Conservation (phyloP, 1,284 basidiomycete species). For the Heterobasidion occidentale region DNA sequence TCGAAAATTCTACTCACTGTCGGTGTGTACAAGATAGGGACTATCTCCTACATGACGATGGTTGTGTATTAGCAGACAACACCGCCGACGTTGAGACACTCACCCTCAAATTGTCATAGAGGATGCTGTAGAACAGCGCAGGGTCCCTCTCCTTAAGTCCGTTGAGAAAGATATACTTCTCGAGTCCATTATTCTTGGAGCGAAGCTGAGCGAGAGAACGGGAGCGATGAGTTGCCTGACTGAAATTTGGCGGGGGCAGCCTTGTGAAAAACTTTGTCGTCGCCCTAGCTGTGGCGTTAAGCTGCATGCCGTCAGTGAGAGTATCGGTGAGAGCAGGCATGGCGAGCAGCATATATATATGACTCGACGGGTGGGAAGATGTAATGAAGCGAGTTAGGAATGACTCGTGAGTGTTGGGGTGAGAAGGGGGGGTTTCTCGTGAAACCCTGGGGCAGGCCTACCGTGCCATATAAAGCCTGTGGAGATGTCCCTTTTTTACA, state of each 20-base stretch:
- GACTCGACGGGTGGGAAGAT: neutral
- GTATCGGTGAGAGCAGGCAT: neutral
- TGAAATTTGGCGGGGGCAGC: conserved; percentile 43
- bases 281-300: conserved; percentile 5
- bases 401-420: neutral
- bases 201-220: conserved; percentile 56
- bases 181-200: conserved; percentile 47
- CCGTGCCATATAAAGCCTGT: neutral
- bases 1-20: no score
- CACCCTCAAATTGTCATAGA: conserved; percentile 49
- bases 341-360: neutral
- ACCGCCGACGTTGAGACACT: neutral
- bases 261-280: conserved; percentile 10
- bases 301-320: conserved; percentile 3
- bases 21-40: conserved; percentile 76
- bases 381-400: neutral
- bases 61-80: neutral
- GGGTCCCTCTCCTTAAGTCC: conserved; percentile 58
- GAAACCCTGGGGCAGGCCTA: neutral
- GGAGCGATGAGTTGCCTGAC: conserved; percentile 44
- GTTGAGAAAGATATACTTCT: conserved; percentile 67
- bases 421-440: neutral
- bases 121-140: conserved; percentile 56
- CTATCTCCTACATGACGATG: conserved; percentile 27
- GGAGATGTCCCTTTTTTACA: neutral